Conservation (phyloP, 257 asterid genomes). For the Nicotiana tomentosiformis region DNA sequence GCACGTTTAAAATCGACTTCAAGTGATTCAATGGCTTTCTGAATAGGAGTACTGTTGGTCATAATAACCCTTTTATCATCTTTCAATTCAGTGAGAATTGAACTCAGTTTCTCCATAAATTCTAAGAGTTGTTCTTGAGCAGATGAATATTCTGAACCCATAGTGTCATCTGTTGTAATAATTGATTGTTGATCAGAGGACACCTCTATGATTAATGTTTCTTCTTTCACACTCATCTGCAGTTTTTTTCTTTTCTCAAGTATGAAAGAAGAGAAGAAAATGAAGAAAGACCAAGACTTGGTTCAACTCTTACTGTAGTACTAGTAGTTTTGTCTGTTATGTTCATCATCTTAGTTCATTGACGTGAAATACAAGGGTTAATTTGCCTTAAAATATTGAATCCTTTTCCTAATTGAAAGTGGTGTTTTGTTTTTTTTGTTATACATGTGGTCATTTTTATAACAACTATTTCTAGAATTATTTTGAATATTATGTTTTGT, state of each 20-base stretch:
- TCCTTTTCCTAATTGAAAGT: not conserved
- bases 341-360: not conserved
- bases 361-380: not conserved
- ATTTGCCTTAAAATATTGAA: not conserved
- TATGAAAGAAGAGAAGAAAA: slow-evolving; percentile 15
- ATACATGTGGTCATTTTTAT: not conserved
- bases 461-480: not conserved
- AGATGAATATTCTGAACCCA: slow-evolving; percentile 42
- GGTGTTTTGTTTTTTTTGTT: not conserved
- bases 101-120: slow-evolving; percentile 52
- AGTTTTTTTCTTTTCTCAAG: not conserved
- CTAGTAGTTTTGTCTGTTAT: slow-evolving; percentile 8
- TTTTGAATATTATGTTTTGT: not conserved
- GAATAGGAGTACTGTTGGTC: slow-evolving; percentile 33
- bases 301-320: slow-evolving; percentile 11
- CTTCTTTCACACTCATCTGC: not conserved
- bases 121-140: slow-evolving; percentile 54
- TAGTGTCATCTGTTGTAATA: slow-evolving; percentile 16
- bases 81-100: slow-evolving; percentile 53
- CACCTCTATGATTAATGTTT: not conserved
- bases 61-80: slow-evolving; percentile 16
- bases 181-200: slow-evolving; percentile 14
- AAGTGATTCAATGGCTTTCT: slow-evolving; percentile 60
- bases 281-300: slow-evolving; percentile 21
- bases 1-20: slow-evolving; percentile 55